Conservation (phyloP, 371 early-diverging fungal genomes). For the Aphelidium insulamus region DNA sequence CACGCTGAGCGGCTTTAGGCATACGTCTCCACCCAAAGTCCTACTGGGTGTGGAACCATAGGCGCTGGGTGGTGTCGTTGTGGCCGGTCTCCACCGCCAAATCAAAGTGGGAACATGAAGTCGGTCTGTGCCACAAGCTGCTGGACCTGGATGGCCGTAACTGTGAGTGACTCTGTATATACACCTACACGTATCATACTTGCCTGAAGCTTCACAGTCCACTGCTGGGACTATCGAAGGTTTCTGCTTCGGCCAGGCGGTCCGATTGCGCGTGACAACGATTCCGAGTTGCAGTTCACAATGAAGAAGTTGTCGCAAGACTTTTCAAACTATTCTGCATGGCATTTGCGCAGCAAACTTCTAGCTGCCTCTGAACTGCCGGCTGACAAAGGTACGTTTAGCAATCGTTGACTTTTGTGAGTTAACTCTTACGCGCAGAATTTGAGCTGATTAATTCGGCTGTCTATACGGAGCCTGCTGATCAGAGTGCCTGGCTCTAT, state of each 20-base stretch:
- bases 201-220: slow-evolving; percentile 27
- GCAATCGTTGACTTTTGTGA: slow-evolving; percentile 9
- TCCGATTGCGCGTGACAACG: slow-evolving; percentile 7
- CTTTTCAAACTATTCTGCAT: slow-evolving; percentile 89
- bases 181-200: slow-evolving; percentile 3
- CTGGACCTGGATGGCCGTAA: slow-evolving; percentile 70
- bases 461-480: slow-evolving; percentile 84
- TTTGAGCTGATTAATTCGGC: slow-evolving; percentile 29
- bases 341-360: slow-evolving; percentile 78
- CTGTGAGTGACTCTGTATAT: slow-evolving; percentile 28
- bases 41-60: slow-evolving; percentile 89
- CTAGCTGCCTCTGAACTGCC: slow-evolving; percentile 22
- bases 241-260: slow-evolving; percentile 35
- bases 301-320: slow-evolving; percentile 58
- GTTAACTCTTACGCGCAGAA: neutral
- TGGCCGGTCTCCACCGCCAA: slow-evolving; percentile 42
- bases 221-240: slow-evolving; percentile 87
- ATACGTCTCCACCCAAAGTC: slow-evolving; percentile 55
- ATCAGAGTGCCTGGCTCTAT: slow-evolving; percentile 90
- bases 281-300: slow-evolving; percentile 59
- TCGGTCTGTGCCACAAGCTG: slow-evolving; percentile 45
- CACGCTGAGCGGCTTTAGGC: too few relatives aligned
- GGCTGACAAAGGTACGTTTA: neutral
- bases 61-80: too few relatives aligned
- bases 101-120: slow-evolving; percentile 56